phyloP scores from a whole-genome alignment of 1,284 basidiomycete genomes.

The Calocybe gambosa region DNA sequence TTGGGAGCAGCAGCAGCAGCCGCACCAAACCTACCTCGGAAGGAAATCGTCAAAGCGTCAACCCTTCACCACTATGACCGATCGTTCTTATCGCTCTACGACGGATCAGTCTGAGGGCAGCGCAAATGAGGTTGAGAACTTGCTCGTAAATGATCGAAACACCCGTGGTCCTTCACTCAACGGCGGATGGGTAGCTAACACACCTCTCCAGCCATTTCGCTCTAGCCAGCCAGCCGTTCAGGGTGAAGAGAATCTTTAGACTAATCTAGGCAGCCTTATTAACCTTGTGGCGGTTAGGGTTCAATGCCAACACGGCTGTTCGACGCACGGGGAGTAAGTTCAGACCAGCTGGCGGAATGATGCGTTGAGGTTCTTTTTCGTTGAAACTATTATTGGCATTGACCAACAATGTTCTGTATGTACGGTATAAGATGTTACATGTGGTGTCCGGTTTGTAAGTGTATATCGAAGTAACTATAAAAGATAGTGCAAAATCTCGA shows the following conservation, averaged over 20 bases:
- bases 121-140: conserved; percentile 61
- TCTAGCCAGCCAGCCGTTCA: conserved; percentile 12
- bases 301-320: conserved; percentile 3
- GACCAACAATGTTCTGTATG: conserved; percentile 11
- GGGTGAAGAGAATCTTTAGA: conserved; percentile 3
- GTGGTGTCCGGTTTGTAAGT: not conserved
- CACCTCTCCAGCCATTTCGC: conserved; percentile 15
- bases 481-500: not conserved
- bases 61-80: conserved; percentile 35
- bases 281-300: conserved; percentile 8
- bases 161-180: conserved; percentile 16
- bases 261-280: conserved; percentile 3
- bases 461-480: not conserved
- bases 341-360: conserved; percentile 11
- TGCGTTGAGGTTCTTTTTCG: conserved; percentile 9
- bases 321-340: conserved; percentile 17
- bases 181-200: conserved; percentile 24
- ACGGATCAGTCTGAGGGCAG: conserved; percentile 60
- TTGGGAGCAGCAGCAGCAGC: conserved; percentile 24
- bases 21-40: conserved; percentile 19
- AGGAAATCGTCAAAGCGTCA: conserved; percentile 37
- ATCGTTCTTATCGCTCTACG: conserved; percentile 40
- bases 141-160: conserved; percentile 31
- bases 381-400: not conserved
- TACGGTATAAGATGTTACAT: not conserved